Conservation (phyloP, 1,284 basidiomycete species). For the Ceratobasidium sp. region DNA sequence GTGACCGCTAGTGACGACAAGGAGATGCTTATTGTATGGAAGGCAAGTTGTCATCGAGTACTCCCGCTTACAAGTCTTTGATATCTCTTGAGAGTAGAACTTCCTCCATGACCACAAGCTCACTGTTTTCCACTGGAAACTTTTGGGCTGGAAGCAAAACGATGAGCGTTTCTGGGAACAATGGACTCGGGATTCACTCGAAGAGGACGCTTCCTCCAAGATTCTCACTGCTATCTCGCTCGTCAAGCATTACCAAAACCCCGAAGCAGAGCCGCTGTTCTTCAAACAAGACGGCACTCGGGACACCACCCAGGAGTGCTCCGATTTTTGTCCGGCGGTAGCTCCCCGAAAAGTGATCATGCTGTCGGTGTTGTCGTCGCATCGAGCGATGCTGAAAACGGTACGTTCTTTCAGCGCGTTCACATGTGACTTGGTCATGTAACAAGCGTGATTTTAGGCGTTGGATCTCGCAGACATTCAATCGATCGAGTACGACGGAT, state of each 20-base stretch:
- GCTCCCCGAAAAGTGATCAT: slow-evolving; percentile 10
- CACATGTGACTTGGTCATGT: not conserved
- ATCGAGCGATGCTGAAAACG: not conserved
- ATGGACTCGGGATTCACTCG: slow-evolving; percentile 2
- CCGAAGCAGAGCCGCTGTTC: slow-evolving; percentile 6
- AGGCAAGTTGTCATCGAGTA: not conserved
- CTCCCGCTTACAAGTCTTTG: not conserved
- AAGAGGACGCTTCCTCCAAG: slow-evolving; percentile 8
- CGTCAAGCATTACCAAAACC: slow-evolving; percentile 12
- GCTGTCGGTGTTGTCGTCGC: not conserved
- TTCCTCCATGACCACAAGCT: slow-evolving; percentile 5
- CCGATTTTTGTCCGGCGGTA: not conserved
- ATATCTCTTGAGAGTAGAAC: not conserved
- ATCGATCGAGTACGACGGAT: slow-evolving; percentile 27
- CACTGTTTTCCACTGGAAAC: not conserved
- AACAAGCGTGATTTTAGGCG: not conserved
- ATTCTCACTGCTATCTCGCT: not conserved
- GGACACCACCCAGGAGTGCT: not conserved
- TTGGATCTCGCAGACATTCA: not conserved
- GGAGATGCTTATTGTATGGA: not conserved
- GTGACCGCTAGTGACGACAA: not conserved
- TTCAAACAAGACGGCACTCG: slow-evolving; percentile 16
- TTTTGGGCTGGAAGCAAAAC: not conserved
- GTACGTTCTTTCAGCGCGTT: not conserved
- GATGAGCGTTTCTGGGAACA: not conserved